A percentile compares a stretch with the other conserved stretches of the same genome.
Evolutionary conservation across 805 yeast species (phyloP).

Genomic region (Vanderwaltozyma polyspora): DNA sequence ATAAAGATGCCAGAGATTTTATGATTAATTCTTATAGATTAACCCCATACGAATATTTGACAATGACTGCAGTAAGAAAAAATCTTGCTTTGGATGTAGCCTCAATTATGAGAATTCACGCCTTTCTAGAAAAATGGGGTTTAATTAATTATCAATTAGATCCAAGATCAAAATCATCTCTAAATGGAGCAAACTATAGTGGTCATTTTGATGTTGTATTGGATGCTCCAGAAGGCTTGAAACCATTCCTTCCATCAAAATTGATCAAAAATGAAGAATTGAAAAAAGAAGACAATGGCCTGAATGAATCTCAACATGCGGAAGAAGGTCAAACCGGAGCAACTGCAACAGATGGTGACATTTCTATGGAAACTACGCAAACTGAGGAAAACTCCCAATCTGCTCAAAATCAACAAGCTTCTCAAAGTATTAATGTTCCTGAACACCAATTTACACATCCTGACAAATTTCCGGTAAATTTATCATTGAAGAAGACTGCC

Average conservation of each 20-base stretch:
- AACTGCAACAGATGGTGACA: not conserved
- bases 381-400: not conserved
- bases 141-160: conserved; percentile 85
- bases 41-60: conserved; percentile 80
- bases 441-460: not conserved
- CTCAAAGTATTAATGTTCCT: not conserved
- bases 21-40: conserved; percentile 80
- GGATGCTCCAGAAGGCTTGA: conserved; percentile 86
- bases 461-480: conserved; percentile 43
- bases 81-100: conserved; percentile 88
- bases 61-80: conserved; percentile 84
- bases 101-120: conserved; percentile 71
- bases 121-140: conserved; percentile 85
- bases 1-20: conserved; percentile 73
- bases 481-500: conserved; percentile 72
- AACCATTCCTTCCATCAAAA: conserved; percentile 42
- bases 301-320: not conserved
- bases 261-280: conserved; percentile 8
- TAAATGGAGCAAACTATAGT: conserved; percentile 90
- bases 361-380: not conserved
- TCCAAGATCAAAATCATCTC: conserved; percentile 65
- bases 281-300: conserved; percentile 2
- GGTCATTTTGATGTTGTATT: conserved; percentile 89
- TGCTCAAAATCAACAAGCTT: not conserved
- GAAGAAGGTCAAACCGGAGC: not conserved